phyloP scores from a whole-genome alignment of 2,329 filamentous ascomycete genomes.

The Akanthomyces lecanii region DNA sequence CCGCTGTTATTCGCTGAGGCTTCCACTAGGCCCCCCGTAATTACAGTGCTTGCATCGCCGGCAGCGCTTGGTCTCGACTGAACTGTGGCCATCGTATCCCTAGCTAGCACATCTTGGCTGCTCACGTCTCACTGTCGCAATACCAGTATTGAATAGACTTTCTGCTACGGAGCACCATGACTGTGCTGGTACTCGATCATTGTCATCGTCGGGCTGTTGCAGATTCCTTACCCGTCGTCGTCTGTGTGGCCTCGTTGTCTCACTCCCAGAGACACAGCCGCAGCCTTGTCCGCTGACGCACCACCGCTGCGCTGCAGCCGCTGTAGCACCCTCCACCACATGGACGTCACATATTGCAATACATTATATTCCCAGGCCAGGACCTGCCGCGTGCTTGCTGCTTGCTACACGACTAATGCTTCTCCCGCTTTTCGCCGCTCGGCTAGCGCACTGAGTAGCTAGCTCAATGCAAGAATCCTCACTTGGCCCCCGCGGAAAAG shows the following conservation, averaged over 20 bases:
- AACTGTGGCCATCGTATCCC: background rate
- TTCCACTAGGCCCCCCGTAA: background rate
- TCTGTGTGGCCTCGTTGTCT: background rate
- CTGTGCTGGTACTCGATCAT: background rate
- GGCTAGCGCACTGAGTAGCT: too few species aligned
- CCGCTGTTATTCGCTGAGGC: slow-evolving; percentile 4
- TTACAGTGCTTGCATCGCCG: background rate
- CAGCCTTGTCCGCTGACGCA: background rate
- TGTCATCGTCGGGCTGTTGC: background rate
- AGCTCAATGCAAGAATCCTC: too few species aligned
- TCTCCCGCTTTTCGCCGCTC: too few species aligned
- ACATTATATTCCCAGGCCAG: too few species aligned
- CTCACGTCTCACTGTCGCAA: background rate
- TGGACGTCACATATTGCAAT: too few species aligned
- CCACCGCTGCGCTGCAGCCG: background rate
- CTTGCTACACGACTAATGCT: too few species aligned
- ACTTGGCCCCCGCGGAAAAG: background rate
- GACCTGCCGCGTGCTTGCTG: too few species aligned
- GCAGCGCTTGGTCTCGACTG: background rate
- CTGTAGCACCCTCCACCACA: background rate
- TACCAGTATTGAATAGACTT: background rate
- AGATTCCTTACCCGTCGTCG: background rate
- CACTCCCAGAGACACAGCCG: background rate
- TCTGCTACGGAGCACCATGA: too few species aligned
- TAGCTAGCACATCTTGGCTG: background rate